phyloP scores from a whole-genome alignment of 306 rosid genomes.

The Glycyrrhiza uralensis region DNA sequence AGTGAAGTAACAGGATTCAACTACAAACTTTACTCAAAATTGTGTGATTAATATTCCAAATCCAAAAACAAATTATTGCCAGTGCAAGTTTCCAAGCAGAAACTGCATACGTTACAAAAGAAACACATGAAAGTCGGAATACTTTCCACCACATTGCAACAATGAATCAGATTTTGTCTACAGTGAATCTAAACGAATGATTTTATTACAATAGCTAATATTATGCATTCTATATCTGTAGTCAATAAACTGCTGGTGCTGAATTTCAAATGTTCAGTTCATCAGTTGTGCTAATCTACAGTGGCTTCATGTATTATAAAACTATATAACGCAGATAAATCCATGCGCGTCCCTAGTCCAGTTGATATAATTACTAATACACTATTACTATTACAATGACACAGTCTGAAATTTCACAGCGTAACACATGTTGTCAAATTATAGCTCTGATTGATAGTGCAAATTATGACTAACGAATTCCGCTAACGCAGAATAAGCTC shows the following conservation, averaged over 20 bases:
- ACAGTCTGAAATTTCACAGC: neutral
- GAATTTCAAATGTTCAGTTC: constrained; percentile 1
- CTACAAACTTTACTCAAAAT: constrained; percentile 4
- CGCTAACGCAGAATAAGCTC: neutral
- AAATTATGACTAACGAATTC: neutral
- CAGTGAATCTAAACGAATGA: constrained; percentile 4
- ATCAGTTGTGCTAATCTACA: neutral
- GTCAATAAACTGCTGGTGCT: neutral
- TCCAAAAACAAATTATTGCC: neutral
- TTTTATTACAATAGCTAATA: neutral
- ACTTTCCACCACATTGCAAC: neutral
- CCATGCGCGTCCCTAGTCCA: too few relatives aligned
- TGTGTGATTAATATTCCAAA: neutral
- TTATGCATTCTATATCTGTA: neutral
- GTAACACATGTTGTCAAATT: neutral
- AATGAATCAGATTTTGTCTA: neutral
- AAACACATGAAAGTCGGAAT: neutral
- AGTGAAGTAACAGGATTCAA: neutral
- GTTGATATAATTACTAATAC: neutral
- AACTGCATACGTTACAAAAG: neutral
- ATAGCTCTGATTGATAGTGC: neutral
- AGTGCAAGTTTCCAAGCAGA: neutral
- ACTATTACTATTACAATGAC: too few relatives aligned
- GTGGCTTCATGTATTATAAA: neutral
- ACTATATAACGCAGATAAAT: neutral